A percentile compares a stretch with the other conserved stretches of the same genome.
phyloP scores from a whole-genome alignment of 305 asterid species.

The Solanum hybrid region DNA sequence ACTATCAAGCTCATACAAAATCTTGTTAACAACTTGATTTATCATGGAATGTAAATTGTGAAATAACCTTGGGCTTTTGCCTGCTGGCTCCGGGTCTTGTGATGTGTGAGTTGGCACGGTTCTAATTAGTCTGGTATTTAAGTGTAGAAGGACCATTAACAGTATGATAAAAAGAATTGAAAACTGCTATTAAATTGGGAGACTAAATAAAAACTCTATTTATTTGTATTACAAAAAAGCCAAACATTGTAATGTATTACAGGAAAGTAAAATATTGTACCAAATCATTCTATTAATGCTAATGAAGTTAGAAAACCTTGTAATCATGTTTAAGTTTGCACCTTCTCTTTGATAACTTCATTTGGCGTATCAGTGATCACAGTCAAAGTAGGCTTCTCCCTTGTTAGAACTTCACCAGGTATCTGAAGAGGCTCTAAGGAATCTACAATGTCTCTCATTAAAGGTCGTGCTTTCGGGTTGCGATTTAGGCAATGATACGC shows the following conservation, averaged over 20 bases:
- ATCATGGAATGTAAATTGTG: neutral
- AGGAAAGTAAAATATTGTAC: neutral
- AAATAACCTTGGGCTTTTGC: neutral
- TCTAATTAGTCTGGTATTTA: neutral
- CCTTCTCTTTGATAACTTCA: slow-evolving; percentile 17
- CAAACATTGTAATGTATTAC: neutral
- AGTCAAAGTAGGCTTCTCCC: slow-evolving; percentile 28
- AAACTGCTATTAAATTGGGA: neutral
- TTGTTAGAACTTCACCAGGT: slow-evolving; percentile 15
- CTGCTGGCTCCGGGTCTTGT: neutral
- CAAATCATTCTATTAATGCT: neutral
- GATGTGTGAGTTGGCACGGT: neutral
- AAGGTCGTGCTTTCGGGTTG: slow-evolving; percentile 84
- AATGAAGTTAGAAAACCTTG: neutral
- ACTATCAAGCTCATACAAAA: neutral
- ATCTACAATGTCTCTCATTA: slow-evolving; percentile 84
- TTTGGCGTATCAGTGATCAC: slow-evolving; percentile 27
- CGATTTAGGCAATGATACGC: slow-evolving; percentile 79
- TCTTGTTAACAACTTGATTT: neutral
- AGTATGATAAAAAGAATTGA: neutral
- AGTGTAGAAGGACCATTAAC: neutral
- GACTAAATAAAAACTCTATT: neutral
- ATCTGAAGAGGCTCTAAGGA: slow-evolving; percentile 80
- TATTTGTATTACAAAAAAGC: neutral
- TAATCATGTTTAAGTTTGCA: slow-evolving; percentile 5